phyloP scores from a whole-genome alignment of 2,329 filamentous ascomycete genomes.

The Alternaria brassicicola region DNA sequence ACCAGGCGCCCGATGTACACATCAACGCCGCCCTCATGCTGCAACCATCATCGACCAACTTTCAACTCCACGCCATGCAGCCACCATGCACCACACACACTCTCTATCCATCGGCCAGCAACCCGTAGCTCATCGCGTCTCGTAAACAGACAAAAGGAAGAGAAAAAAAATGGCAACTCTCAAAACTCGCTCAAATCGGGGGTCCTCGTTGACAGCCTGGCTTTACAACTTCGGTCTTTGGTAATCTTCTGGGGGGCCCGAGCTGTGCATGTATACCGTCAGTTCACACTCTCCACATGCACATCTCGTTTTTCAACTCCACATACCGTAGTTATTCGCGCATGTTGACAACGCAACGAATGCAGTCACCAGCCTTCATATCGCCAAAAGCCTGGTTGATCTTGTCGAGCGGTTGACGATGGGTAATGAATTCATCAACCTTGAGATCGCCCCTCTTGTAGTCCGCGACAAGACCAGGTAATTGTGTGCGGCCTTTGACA shows the following conservation, averaged over 20 bases:
- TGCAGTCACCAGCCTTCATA: constrained; percentile 97
- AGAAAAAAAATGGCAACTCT: not conserved
- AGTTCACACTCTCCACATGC: no score
- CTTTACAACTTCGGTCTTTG: constrained; percentile 1
- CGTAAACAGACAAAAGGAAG: no score
- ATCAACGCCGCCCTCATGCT: constrained; percentile 21
- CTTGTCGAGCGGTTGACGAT: constrained; percentile 78
- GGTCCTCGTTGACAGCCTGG: not conserved
- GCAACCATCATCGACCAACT: not conserved
- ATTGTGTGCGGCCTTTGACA: constrained; percentile 94
- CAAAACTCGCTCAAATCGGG: constrained; percentile 4
- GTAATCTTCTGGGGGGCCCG: constrained; percentile 2
- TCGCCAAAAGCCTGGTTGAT: constrained; percentile 91
- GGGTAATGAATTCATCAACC: constrained; percentile 99
- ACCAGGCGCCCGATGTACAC: not conserved
- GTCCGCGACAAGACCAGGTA: constrained; percentile 84
- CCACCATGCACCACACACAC: no score
- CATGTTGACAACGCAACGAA: constrained; percentile 87
- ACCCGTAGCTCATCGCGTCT: no score
- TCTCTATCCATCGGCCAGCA: no score
- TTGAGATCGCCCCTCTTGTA: constrained; percentile 90
- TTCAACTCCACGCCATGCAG: no score
- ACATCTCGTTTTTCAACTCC: no score
- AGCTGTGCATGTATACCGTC: no score
- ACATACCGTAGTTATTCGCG: constrained; percentile 38